A percentile compares a stretch with the other conserved stretches of the same genome.
These are phyloP conservation scores for Coemansia sp. DNA, from an alignment of 192 early-diverging fungal genomes.

Conservation along the genomic window DNA sequence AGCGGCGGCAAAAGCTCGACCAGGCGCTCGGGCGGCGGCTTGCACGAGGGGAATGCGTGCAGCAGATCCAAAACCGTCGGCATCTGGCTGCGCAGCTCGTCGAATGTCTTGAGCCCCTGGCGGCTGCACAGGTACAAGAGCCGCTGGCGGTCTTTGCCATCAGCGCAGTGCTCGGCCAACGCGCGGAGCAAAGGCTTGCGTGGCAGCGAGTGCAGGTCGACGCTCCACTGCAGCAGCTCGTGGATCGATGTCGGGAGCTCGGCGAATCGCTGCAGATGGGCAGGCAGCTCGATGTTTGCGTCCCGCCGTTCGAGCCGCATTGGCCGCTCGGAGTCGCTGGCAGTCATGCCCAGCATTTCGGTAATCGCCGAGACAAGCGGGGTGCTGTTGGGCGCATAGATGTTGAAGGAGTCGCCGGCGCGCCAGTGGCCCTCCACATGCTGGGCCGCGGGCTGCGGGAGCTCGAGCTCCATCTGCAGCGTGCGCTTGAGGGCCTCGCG, in stretches of 20 bases:
- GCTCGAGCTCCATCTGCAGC: slow-evolving; percentile 58
- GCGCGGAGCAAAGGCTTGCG: slow-evolving; percentile 81
- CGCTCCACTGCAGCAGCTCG: slow-evolving; percentile 69
- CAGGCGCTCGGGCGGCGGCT: slow-evolving; percentile 63
- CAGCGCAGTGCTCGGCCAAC: slow-evolving; percentile 75
- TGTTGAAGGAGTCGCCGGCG: slow-evolving; percentile 76
- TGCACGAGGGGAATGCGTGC: slow-evolving; percentile 71
- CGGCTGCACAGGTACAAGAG: slow-evolving; percentile 79
- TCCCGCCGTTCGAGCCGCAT: slow-evolving; percentile 27
- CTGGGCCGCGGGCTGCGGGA: slow-evolving; percentile 26
- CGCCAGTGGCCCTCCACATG: slow-evolving; percentile 10
- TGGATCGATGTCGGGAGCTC: slow-evolving; percentile 40
- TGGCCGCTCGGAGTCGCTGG: slow-evolving; percentile 20
- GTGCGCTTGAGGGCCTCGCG: slow-evolving; percentile 73
- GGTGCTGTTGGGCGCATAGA: slow-evolving; percentile 83
- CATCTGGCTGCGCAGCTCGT: slow-evolving; percentile 60
- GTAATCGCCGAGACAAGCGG: slow-evolving; percentile 66
- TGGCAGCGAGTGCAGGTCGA: slow-evolving; percentile 72
- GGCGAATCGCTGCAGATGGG: slow-evolving; percentile 25
- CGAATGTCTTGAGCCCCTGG: slow-evolving; percentile 67
- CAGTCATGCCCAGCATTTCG: slow-evolving; percentile 54
- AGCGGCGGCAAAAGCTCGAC: slow-evolving; percentile 77
- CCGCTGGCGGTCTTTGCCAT: slow-evolving; percentile 68
- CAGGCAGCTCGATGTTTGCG: slow-evolving; percentile 38
- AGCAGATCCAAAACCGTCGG: slow-evolving; percentile 83